Conservation (phyloP, 352 stramenopile species). For the Globisporangium middletonii region DNA sequence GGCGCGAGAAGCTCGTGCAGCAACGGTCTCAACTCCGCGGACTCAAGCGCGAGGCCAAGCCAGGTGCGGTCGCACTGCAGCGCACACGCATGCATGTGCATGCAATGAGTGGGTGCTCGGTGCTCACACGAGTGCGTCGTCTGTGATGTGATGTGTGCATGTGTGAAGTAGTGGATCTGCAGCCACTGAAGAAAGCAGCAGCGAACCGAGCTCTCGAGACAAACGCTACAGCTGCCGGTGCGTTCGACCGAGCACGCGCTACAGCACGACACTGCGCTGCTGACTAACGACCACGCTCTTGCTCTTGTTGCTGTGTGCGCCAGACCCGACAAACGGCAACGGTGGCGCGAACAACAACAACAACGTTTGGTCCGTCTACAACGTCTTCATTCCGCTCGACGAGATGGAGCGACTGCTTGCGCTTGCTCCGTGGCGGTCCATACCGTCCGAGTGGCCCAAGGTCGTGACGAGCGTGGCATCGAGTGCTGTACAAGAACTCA, state of each 20-base stretch:
- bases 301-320: not conserved
- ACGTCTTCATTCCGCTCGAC: slow-evolving; percentile 16
- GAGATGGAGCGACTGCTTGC: slow-evolving; percentile 15
- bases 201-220: not conserved
- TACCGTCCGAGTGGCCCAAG: slow-evolving; percentile 19
- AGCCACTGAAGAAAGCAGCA: slow-evolving; percentile 2
- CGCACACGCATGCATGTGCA: too few species aligned
- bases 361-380: slow-evolving; percentile 9
- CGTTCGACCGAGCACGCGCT: not conserved
- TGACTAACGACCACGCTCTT: not conserved
- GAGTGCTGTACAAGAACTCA: slow-evolving; percentile 15
- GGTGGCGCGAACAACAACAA: not conserved
- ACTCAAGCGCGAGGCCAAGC: slow-evolving; percentile 16
- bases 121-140: not conserved
- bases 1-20: slow-evolving; percentile 27
- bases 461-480: slow-evolving; percentile 15
- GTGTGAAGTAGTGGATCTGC: not conserved
- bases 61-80: slow-evolving; percentile 3
- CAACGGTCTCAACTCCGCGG: slow-evolving; percentile 18
- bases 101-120: not conserved
- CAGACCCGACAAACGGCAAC: not conserved
- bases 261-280: not conserved
- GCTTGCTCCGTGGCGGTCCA: slow-evolving; percentile 10
- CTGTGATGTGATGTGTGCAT: not conserved
- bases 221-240: not conserved